Conservation (phyloP, 208 protist genomes). For the Crithidia bombi region DNA sequence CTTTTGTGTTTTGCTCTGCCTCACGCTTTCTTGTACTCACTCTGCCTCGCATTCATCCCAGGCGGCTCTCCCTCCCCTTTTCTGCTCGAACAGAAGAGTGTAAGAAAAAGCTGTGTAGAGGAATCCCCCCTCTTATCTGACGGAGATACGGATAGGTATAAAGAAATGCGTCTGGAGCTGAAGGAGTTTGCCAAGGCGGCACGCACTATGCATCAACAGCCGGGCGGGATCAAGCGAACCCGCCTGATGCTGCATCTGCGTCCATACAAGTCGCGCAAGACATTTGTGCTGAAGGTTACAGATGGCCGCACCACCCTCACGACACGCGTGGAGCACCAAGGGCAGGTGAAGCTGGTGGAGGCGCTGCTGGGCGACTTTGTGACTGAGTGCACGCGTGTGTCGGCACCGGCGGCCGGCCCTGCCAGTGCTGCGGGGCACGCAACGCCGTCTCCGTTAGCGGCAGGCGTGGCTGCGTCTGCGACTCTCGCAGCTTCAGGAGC, state of each 20-base stretch:
- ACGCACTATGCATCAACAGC: slow-evolving; percentile 57
- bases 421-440: background rate
- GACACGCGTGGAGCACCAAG: slow-evolving; percentile 61
- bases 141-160: no score
- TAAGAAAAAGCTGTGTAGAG: no score
- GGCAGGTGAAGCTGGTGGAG: slow-evolving; percentile 70
- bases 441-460: slow-evolving; percentile 6
- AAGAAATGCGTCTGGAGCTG: slow-evolving; percentile 61
- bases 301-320: slow-evolving; percentile 70
- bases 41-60: no score
- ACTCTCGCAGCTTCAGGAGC: background rate
- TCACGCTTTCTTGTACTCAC: no score
- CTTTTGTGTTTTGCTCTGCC: no score
- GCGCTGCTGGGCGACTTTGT: slow-evolving; percentile 70
- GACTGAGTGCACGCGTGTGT: slow-evolving; percentile 43
- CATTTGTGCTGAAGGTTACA: slow-evolving; percentile 71
- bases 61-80: no score
- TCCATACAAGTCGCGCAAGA: slow-evolving; percentile 41
- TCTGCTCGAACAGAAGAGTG: no score
- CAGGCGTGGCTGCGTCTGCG: background rate
- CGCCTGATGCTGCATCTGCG: slow-evolving; percentile 71
- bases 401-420: background rate
- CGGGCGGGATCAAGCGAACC: slow-evolving; percentile 63
- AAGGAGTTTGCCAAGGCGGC: slow-evolving; percentile 65
- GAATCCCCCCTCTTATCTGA: no score